Percentiles rank a stretch among this genome's conserved stretches.
phyloP scores from a whole-genome alignment of 192 early-diverging fungal species.

The Spizellomyces sp. region DNA sequence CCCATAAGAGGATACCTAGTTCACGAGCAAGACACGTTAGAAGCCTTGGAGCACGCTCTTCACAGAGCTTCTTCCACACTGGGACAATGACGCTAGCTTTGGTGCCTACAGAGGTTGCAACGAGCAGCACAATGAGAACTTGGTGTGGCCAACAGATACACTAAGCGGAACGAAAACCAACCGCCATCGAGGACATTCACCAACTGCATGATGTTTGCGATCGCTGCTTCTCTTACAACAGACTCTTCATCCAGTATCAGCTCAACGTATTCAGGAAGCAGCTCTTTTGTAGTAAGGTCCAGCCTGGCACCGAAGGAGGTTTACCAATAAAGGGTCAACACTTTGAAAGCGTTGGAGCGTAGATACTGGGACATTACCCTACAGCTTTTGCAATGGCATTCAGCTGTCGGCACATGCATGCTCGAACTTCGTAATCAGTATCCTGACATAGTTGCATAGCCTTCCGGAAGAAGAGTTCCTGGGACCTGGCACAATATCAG shows the following conservation, averaged over 20 bases:
- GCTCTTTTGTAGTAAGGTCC: conserved; percentile 25
- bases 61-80: conserved; percentile 46
- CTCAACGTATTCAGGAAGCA: conserved; percentile 52
- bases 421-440: conserved; percentile 57
- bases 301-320: conserved; percentile 17
- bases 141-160: no score
- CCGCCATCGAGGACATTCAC: conserved; percentile 46
- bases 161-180: background rate
- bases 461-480: conserved; percentile 40
- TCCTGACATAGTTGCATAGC: conserved; percentile 52
- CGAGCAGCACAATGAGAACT: no score
- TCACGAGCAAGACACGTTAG: conserved; percentile 38
- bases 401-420: conserved; percentile 55
- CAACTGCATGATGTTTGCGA: conserved; percentile 45
- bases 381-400: conserved; percentile 40
- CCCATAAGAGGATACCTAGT: conserved; percentile 51
- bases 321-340: conserved; percentile 8
- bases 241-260: conserved; percentile 57
- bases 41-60: conserved; percentile 40
- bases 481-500: conserved; percentile 6
- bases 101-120: no score
- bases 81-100: conserved; percentile 35
- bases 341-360: background rate
- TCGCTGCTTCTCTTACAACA: conserved; percentile 46
- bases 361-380: conserved; percentile 24